Conservation (phyloP, 331 rosid genomes). For the Pyracantha coccinea region DNA sequence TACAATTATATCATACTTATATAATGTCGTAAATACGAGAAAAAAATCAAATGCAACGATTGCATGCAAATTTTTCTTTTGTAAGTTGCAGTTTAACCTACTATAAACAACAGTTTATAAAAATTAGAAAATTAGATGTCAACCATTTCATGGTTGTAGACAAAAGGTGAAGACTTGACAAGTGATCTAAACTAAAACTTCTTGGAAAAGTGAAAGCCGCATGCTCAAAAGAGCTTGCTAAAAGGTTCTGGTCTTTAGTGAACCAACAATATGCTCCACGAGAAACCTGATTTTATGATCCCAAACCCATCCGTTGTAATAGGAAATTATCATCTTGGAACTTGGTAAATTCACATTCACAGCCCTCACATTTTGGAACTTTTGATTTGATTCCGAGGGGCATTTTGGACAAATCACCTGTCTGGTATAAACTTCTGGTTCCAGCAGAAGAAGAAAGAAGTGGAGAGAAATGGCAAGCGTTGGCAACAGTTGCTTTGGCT, state of each 20-base stretch:
- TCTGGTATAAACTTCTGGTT: background rate
- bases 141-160: background rate
- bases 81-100: too few species aligned
- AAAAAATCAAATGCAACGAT: too few species aligned
- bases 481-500: constrained; percentile 22
- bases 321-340: background rate
- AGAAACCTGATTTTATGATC: background rate
- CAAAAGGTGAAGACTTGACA: background rate
- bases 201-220: background rate
- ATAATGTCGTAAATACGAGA: too few species aligned
- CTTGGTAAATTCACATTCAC: background rate
- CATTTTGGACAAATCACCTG: constrained; percentile 21
- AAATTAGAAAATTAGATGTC: background rate
- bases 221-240: background rate
- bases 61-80: too few species aligned
- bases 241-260: background rate
- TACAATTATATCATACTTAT: too few species aligned
- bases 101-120: too few species aligned
- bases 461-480: constrained; percentile 32
- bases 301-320: background rate
- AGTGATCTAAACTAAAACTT: background rate
- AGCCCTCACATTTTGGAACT: background rate
- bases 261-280: background rate
- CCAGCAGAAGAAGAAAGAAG: background rate
- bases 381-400: constrained; percentile 14